Evolutionary conservation across 139 green algal genomes (phyloP).

Genomic region (Chlamydomonas urium): DNA sequence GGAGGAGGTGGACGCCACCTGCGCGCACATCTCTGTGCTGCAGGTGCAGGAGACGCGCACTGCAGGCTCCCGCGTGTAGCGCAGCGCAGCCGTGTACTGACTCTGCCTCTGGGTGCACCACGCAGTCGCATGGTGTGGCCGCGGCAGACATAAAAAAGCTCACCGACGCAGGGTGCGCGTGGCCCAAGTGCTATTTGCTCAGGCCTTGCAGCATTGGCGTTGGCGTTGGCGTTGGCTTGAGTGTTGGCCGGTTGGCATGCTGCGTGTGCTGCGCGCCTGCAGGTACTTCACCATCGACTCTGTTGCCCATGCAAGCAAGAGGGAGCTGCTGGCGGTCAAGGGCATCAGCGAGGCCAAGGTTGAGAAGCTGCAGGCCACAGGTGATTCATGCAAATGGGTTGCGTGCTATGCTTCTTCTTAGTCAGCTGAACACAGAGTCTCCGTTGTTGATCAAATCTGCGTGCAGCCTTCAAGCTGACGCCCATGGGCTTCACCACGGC

Average conservation of each 20-base stretch:
- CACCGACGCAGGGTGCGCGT: slow-evolving; percentile 66
- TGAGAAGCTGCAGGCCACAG: slow-evolving; percentile 29
- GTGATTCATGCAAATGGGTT: neutral
- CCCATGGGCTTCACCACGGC: slow-evolving; percentile 95
- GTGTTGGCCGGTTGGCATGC: neutral
- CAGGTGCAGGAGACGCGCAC: neutral
- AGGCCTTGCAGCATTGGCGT: neutral
- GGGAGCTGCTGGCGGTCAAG: slow-evolving; percentile 86
- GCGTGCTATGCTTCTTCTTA: neutral
- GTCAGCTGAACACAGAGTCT: neutral
- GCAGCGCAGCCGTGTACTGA: neutral
- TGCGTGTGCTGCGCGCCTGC: neutral
- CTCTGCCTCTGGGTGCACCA: neutral
- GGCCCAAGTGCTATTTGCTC: neutral
- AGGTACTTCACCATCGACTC: slow-evolving; percentile 64
- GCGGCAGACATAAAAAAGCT: slow-evolving; percentile 96
- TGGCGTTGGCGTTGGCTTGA: neutral
- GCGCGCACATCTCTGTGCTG: slow-evolving; percentile 2
- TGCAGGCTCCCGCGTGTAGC: neutral
- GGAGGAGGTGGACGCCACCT: neutral
- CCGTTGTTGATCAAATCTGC: neutral
- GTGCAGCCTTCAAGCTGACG: slow-evolving; percentile 82
- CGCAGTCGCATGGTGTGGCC: slow-evolving; percentile 46
- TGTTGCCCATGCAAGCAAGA: slow-evolving; percentile 78
- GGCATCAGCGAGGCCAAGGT: slow-evolving; percentile 94